These are phyloP conservation scores for Cyclotella choctawhatcheeana DNA, from an alignment of 108 stramenopile genomes.

Conservation along the genomic window DNA sequence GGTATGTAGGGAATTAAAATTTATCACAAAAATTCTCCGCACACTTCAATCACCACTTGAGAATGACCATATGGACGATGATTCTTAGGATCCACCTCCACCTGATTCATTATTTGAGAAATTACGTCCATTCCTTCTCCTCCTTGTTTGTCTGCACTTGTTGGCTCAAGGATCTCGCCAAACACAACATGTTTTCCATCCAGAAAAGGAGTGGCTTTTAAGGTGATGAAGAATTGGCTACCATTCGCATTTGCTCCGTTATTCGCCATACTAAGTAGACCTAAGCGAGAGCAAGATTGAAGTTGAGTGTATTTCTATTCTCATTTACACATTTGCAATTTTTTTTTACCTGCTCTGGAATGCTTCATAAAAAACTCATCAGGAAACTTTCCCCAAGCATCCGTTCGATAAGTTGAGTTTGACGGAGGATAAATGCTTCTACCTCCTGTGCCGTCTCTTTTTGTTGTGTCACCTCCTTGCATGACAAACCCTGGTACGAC, in stretches of 20 bases:
- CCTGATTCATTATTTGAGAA: constrained; percentile 2
- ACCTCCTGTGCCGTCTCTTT: constrained; percentile 86
- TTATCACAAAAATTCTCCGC: constrained; percentile 6
- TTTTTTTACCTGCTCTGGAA: constrained; percentile 45
- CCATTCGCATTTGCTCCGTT: constrained; percentile 76
- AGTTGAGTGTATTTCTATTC: too few relatives aligned
- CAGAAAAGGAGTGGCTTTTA: constrained; percentile 54
- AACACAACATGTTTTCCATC: constrained; percentile 93
- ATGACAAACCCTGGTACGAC: constrained; percentile 73
- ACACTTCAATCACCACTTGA: constrained; percentile 8
- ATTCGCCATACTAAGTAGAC: constrained; percentile 82
- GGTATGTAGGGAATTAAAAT: too few relatives aligned
- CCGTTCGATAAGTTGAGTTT: constrained; percentile 18
- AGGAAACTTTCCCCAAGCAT: constrained; percentile 74
- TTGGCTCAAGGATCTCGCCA: constrained; percentile 77
- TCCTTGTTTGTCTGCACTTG: constrained; percentile 31
- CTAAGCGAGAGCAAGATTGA: neutral
- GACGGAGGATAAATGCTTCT: constrained; percentile 67
- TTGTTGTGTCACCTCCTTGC: constrained; percentile 87
- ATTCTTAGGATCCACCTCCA: constrained; percentile 23
- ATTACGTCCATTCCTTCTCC: constrained; percentile 19
- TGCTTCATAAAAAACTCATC: constrained; percentile 82
- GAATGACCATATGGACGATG: constrained; percentile 7
- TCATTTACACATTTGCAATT: neutral
- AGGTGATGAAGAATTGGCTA: constrained; percentile 83